Percentiles rank a stretch among this genome's conserved stretches.
phyloP scores from a whole-genome alignment of 1,284 basidiomycete genomes.

The Lignosus rhinocerotis region DNA sequence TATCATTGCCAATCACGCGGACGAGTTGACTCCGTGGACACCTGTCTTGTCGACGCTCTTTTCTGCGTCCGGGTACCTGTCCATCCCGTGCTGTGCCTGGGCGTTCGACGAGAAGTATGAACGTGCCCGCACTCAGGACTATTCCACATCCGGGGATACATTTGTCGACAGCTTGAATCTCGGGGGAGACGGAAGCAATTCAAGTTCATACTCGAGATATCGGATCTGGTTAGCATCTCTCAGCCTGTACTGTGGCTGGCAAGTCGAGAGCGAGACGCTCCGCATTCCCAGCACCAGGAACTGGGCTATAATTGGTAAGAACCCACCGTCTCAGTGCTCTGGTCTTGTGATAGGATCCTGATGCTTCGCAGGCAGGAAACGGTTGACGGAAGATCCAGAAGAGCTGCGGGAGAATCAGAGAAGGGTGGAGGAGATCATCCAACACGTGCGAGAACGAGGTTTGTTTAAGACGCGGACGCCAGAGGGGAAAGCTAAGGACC shows the following conservation, averaged over 20 bases:
- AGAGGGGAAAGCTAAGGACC: conserved; percentile 64
- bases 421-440: conserved; percentile 44
- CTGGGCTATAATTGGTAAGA: conserved; percentile 84
- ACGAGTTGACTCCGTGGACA: conserved; percentile 93
- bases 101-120: conserved; percentile 67
- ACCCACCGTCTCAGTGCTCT: not conserved
- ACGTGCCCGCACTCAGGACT: conserved; percentile 41
- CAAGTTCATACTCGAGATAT: conserved; percentile 77
- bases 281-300: conserved; percentile 92
- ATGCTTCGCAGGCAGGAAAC: conserved; percentile 32
- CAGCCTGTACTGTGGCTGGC: conserved; percentile 79
- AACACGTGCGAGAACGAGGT: conserved; percentile 52
- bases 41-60: conserved; percentile 69
- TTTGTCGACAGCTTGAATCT: conserved; percentile 57
- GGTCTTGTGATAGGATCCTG: conserved; percentile 1
- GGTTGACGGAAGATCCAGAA: conserved; percentile 20
- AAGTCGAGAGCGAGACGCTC: conserved; percentile 82
- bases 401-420: conserved; percentile 30
- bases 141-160: conserved; percentile 37
- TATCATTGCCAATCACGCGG: conserved; percentile 94
- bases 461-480: conserved; percentile 69
- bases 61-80: conserved; percentile 74
- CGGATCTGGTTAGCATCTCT: conserved; percentile 79
- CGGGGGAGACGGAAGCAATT: conserved; percentile 53
- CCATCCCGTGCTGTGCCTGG: conserved; percentile 92